phyloP scores from a whole-genome alignment of 176 grass and related monocot species.

The Miscanthus lutarioriparius region DNA sequence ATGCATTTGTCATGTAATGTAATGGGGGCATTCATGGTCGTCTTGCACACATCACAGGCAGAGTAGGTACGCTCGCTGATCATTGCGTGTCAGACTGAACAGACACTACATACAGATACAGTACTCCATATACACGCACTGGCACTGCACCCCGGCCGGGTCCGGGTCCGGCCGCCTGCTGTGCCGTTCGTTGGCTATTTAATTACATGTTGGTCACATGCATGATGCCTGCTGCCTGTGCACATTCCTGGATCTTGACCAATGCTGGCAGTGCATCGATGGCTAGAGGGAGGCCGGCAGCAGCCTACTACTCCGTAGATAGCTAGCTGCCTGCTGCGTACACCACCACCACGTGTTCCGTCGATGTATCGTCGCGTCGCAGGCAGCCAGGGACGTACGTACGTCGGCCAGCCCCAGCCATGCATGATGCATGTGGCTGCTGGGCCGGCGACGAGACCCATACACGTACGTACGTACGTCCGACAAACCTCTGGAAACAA shows the following conservation, averaged over 20 bases:
- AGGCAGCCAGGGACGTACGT: not conserved
- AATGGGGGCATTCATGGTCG: not conserved
- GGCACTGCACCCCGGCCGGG: too few relatives aligned
- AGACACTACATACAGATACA: too few relatives aligned
- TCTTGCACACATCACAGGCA: not conserved
- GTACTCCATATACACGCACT: too few relatives aligned
- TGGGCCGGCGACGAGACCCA: not conserved
- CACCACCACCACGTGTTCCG: not conserved
- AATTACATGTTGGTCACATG: slow-evolving; percentile 20
- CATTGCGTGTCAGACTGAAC: not conserved
- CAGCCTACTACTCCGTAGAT: too few relatives aligned
- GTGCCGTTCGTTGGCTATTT: slow-evolving; percentile 1
- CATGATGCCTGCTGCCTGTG: not conserved
- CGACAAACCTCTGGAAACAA: not conserved
- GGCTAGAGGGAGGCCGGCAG: not conserved
- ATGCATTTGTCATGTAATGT: slow-evolving; percentile 3
- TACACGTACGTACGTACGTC: not conserved
- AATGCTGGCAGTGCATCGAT: not conserved
- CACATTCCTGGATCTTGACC: not conserved
- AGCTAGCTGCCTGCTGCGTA: not conserved
- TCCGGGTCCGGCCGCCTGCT: too few relatives aligned
- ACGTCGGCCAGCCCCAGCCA: not conserved
- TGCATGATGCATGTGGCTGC: not conserved
- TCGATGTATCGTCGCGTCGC: not conserved
- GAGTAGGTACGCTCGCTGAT: not conserved